Conservation (phyloP, 805 yeast species). For the Starmerella floricola region DNA sequence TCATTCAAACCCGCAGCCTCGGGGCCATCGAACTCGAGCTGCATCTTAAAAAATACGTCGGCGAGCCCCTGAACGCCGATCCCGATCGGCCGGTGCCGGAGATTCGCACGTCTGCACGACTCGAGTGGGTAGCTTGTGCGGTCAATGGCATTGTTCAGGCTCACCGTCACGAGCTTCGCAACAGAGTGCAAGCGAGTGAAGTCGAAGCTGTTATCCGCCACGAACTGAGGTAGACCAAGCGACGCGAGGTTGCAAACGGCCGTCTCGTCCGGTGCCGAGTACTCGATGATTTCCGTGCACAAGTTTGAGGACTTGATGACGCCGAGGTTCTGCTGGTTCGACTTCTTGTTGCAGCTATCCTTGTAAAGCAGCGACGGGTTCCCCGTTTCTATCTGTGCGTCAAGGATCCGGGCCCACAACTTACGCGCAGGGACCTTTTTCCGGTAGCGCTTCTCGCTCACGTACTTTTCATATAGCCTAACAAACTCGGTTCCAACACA, state of each 20-base stretch:
- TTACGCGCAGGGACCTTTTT: conserved; percentile 65
- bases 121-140: conserved; percentile 68
- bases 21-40: conserved; percentile 68
- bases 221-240: conserved; percentile 71
- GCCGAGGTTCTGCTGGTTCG: conserved; percentile 83
- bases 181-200: conserved; percentile 59
- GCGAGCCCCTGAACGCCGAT: conserved; percentile 93
- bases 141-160: conserved; percentile 72
- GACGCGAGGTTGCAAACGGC: conserved; percentile 93
- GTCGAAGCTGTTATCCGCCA: conserved; percentile 45
- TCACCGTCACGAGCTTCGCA: conserved; percentile 59
- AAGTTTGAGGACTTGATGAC: conserved; percentile 81
- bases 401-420: conserved; percentile 73
- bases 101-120: conserved; percentile 56
- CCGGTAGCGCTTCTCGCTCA: conserved; percentile 46
- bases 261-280: conserved; percentile 71
- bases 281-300: conserved; percentile 86
- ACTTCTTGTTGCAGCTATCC: conserved; percentile 77
- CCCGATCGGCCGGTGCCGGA: conserved; percentile 77
- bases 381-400: conserved; percentile 89
- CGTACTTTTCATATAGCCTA: conserved; percentile 55
- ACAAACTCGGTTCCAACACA: conserved; percentile 71
- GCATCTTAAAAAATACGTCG: conserved; percentile 61
- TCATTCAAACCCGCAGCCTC: conserved; percentile 61
- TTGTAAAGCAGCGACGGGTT: conserved; percentile 89